Conservation (phyloP, 352 stramenopile genomes). For the Phytophthora hybrid region DNA sequence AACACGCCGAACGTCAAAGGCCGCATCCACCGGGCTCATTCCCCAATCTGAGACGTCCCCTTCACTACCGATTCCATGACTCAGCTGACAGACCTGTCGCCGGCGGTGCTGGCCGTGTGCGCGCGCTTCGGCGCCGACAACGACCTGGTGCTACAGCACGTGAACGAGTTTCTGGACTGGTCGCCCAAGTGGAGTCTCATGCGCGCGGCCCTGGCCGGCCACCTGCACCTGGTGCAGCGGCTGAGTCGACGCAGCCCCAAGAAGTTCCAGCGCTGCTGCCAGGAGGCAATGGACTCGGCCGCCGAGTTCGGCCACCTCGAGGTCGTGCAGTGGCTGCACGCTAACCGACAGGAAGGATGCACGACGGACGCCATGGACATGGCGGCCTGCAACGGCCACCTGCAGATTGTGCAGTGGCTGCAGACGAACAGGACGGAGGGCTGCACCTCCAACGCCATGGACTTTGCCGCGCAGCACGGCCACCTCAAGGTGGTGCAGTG, state of each 20-base stretch:
- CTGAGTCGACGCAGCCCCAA: slow-evolving; percentile 46
- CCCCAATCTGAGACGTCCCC: slow-evolving; percentile 15
- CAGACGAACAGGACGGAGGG: slow-evolving; percentile 62
- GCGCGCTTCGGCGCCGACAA: slow-evolving; percentile 50
- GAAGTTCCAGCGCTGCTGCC: slow-evolving; percentile 59
- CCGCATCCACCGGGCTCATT: slow-evolving; percentile 23
- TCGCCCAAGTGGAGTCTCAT: slow-evolving; percentile 64
- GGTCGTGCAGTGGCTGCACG: slow-evolving; percentile 67
- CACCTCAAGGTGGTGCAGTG: slow-evolving; percentile 68
- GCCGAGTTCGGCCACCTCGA: slow-evolving; percentile 70
- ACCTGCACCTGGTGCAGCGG: slow-evolving; percentile 58
- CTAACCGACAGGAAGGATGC: slow-evolving; percentile 57
- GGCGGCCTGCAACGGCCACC: slow-evolving; percentile 63
- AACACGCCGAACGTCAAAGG: too few species aligned
- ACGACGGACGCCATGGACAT: slow-evolving; percentile 78
- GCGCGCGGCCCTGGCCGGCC: slow-evolving; percentile 56
- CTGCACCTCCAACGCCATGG: slow-evolving; percentile 70
- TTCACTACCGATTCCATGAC: background rate
- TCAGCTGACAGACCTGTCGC: slow-evolving; percentile 42
- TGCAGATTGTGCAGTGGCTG: slow-evolving; percentile 67
- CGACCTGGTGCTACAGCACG: slow-evolving; percentile 56
- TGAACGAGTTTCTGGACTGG: slow-evolving; percentile 67
- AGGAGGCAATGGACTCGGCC: slow-evolving; percentile 69
- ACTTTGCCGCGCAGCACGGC: slow-evolving; percentile 67
- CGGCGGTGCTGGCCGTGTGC: slow-evolving; percentile 58